These are phyloP conservation scores for Diplodia seriata DNA, from an alignment of 2,329 filamentous ascomycete genomes.

Conservation along the genomic window DNA sequence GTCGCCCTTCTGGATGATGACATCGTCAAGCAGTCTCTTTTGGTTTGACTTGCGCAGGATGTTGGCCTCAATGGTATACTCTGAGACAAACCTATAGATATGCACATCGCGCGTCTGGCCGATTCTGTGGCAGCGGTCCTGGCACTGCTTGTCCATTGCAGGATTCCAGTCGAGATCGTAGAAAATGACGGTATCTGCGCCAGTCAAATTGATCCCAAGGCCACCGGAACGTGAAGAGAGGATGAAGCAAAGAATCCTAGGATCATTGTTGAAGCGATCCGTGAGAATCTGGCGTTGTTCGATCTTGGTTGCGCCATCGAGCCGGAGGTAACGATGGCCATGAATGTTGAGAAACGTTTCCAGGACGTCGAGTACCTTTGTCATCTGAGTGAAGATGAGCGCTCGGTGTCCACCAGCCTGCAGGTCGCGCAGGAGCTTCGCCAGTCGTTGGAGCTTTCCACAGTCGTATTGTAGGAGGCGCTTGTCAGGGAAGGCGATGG, in stretches of 20 bases:
- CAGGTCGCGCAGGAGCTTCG: slow-evolving; percentile 81
- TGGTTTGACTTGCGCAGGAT: slow-evolving; percentile 96
- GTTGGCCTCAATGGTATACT: slow-evolving; percentile 90
- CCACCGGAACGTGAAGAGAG: slow-evolving; percentile 93
- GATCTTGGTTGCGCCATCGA: slow-evolving; percentile 95
- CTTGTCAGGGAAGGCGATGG: slow-evolving; percentile 96
- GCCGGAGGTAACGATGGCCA: slow-evolving; percentile 91
- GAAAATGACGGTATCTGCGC: slow-evolving; percentile 97
- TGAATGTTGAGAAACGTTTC: slow-evolving; percentile 99
- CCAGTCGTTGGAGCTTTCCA: slow-evolving; percentile 91
- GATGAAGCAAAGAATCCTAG: slow-evolving; percentile 92
- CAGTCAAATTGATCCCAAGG: slow-evolving; percentile 93
- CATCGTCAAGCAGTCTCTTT: slow-evolving; percentile 96
- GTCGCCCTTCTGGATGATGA: slow-evolving; percentile 96
- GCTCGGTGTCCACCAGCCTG: slow-evolving; percentile 91
- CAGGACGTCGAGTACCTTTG: slow-evolving; percentile 94
- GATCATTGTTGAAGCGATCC: slow-evolving; percentile 95
- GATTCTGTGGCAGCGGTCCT: slow-evolving; percentile 95
- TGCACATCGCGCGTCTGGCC: slow-evolving; percentile 97
- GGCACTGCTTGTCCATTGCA: slow-evolving; percentile 99
- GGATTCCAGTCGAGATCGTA: slow-evolving; percentile 99
- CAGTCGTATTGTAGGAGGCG: slow-evolving; percentile 97
- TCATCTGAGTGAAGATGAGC: slow-evolving; percentile 99
- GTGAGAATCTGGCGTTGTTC: slow-evolving; percentile 95
- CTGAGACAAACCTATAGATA: slow-evolving; percentile 75